Percentiles rank a stretch among this genome's conserved stretches.
These are phyloP conservation scores for Phytophthora europaea DNA, from an alignment of 352 stramenopile species.

Conservation along the genomic window DNA sequence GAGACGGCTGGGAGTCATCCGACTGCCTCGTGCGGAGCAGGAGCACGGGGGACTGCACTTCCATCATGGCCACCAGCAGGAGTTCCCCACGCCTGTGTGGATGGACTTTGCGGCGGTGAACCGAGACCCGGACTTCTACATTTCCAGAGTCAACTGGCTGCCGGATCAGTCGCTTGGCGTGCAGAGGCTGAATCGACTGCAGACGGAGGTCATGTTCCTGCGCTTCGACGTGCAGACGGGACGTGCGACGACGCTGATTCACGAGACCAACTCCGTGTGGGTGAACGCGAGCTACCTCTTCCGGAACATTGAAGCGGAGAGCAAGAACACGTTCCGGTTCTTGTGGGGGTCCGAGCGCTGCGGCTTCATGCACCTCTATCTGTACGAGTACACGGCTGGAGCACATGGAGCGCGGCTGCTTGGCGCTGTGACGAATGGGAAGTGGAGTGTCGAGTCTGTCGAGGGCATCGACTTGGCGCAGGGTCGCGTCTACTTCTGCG, in stretches of 20 bases:
- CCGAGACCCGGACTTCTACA: conserved; percentile 84
- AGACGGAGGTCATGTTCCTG: conserved; percentile 77
- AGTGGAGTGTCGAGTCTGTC: conserved; percentile 86
- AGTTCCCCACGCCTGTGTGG: conserved; percentile 68
- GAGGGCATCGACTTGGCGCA: conserved; percentile 83
- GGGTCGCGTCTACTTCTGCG: conserved; percentile 91
- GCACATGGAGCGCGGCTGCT: conserved; percentile 52
- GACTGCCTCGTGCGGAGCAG: conserved; percentile 30
- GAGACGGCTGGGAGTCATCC: conserved; percentile 84
- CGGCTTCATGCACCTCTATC: conserved; percentile 97
- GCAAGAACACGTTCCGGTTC: conserved; percentile 93
- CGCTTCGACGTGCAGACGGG: conserved; percentile 87
- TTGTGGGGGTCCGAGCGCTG: conserved; percentile 95
- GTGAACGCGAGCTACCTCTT: conserved; percentile 97
- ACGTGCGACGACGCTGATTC: conserved; percentile 77
- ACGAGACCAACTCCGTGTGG: conserved; percentile 94
- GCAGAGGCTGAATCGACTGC: conserved; percentile 88
- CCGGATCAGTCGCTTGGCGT: conserved; percentile 94
- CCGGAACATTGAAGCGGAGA: conserved; percentile 83
- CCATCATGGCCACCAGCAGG: conserved; percentile 2
- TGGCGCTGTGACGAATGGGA: conserved; percentile 69
- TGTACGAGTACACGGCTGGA: conserved; percentile 92
- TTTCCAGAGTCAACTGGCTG: conserved; percentile 95
- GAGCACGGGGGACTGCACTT: conserved; percentile 15
- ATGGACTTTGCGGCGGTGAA: conserved; percentile 69